Evolutionary conservation across 169 alveolate species (phyloP).

Genomic region (Babesia ovata): DNA sequence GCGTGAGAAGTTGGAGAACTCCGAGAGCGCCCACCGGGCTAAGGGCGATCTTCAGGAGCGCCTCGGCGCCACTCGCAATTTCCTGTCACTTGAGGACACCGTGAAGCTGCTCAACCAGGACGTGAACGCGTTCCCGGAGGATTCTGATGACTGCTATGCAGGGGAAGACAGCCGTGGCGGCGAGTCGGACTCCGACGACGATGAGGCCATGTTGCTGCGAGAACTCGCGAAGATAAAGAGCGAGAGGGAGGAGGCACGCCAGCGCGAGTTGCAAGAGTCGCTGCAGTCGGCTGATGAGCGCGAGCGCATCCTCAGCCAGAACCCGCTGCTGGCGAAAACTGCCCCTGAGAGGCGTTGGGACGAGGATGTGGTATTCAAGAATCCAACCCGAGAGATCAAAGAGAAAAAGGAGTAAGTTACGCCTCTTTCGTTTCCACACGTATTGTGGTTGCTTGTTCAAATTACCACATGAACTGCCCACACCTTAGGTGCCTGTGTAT

Average conservation of each 20-base stretch:
- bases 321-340: conserved; percentile 54
- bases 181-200: conserved; percentile 78
- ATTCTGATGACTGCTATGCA: conserved; percentile 66
- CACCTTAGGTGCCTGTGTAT: background rate
- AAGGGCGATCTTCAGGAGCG: conserved; percentile 46
- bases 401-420: conserved; percentile 36
- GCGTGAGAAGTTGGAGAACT: conserved; percentile 40
- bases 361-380: conserved; percentile 68
- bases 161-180: conserved; percentile 22
- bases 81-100: conserved; percentile 64
- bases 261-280: conserved; percentile 74
- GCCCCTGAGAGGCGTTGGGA: conserved; percentile 55
- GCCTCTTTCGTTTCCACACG: background rate
- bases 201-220: conserved; percentile 86
- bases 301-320: conserved; percentile 44
- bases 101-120: conserved; percentile 60
- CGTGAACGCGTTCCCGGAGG: conserved; percentile 69
- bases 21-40: conserved; percentile 53
- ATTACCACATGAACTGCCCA: background rate
- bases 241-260: conserved; percentile 85
- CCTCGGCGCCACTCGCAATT: conserved; percentile 59
- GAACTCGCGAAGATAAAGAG: conserved; percentile 90
- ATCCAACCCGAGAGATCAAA: conserved; percentile 48
- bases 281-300: conserved; percentile 51
- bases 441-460: background rate